Percentiles rank a stretch among this genome's conserved stretches.
Conservation (phyloP, 2,329 filamentous ascomycete species). For the Knufia fluminis region DNA sequence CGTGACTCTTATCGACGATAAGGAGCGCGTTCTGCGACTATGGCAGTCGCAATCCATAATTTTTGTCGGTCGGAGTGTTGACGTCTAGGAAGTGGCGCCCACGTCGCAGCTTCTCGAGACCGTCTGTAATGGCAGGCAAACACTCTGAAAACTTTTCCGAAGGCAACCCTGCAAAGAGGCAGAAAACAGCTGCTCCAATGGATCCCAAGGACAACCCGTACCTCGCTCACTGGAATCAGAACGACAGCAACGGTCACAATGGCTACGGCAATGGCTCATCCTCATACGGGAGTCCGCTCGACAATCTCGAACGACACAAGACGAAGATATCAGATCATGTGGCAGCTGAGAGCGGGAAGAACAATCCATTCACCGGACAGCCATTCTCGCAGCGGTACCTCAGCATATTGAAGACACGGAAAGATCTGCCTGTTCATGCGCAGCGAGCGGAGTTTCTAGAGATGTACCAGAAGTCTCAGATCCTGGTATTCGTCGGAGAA, state of each 20-base stretch:
- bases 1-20: too few species aligned
- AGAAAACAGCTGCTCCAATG: slow-evolving; percentile 40
- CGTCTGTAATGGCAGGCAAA: slow-evolving; percentile 18
- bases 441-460: slow-evolving; percentile 90
- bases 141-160: slow-evolving; percentile 22
- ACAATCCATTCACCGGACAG: slow-evolving; percentile 76
- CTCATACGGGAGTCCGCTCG: slow-evolving; percentile 44
- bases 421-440: slow-evolving; percentile 81
- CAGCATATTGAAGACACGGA: slow-evolving; percentile 71
- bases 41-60: too few species aligned
- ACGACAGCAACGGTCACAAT: slow-evolving; percentile 28
- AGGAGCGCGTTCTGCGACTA: too few species aligned
- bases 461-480: slow-evolving; percentile 87
- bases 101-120: neutral
- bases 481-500: slow-evolving; percentile 96
- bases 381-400: slow-evolving; percentile 78
- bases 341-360: slow-evolving; percentile 66
- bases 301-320: slow-evolving; percentile 63
- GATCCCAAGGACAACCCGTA: slow-evolving; percentile 68
- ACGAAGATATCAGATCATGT: slow-evolving; percentile 69
- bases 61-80: neutral
- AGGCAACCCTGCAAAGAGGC: slow-evolving; percentile 44
- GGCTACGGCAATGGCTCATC: slow-evolving; percentile 28
- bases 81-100: neutral
- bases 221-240: slow-evolving; percentile 75